A percentile compares a stretch with the other conserved stretches of the same genome.
Evolutionary conservation across 345 rosid species (phyloP).

Genomic region (Arabidopsis thaliana): TAIR10.1 NC_003074.8:10049501-10050000

Average conservation of each 20-base stretch:
- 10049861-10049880: background rate
- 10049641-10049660: background rate
- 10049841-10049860: conserved; percentile 11
- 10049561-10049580: too few relatives aligned
- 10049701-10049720: conserved; percentile 28
- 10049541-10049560: too few relatives aligned
- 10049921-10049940: background rate
- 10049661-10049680: conserved; percentile 15
- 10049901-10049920: conserved; percentile 16
- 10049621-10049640: background rate
- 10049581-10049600: background rate
- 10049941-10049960: conserved; percentile 10
- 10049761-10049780: conserved; percentile 6
- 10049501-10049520: too few relatives aligned
- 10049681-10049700: conserved; percentile 32
- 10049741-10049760: conserved; percentile 7
- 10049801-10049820: conserved; percentile 25
- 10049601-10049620: conserved; percentile 24
- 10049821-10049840: conserved; percentile 34
- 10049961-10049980: background rate
- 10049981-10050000: too few relatives aligned
- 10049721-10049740: conserved; percentile 25
- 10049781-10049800: conserved; percentile 25
- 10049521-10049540: too few relatives aligned
- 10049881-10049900: conserved; percentile 23